Evolutionary conservation across 2,329 filamentous ascomycete genomes (phyloP).

Genomic region (Botryotinia globosa): DNA sequence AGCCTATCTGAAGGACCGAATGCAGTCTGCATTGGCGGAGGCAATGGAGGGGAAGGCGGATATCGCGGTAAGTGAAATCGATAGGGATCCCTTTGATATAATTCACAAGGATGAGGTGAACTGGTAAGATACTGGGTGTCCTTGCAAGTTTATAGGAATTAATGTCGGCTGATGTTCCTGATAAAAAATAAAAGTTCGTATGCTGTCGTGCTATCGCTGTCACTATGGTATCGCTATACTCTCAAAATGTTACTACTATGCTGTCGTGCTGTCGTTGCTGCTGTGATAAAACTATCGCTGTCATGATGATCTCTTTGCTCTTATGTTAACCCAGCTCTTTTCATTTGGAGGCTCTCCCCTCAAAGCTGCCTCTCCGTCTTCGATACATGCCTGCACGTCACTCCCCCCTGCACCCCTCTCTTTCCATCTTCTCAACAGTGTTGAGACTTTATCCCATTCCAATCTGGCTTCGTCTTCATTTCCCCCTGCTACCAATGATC

Average conservation of each 20-base stretch:
- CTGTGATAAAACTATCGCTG: neutral
- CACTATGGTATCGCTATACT: neutral
- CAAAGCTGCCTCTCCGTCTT: conserved; percentile 38
- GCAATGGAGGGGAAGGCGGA: conserved; percentile 56
- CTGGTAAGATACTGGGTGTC: conserved; percentile 19
- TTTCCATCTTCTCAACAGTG: conserved; percentile 36
- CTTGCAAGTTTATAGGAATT: conserved; percentile 1
- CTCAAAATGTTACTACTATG: neutral
- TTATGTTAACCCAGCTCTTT: conserved; percentile 30
- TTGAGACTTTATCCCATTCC: conserved; percentile 38
- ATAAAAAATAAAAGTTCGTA: neutral
- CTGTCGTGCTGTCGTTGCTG: neutral
- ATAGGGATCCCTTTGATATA: conserved; percentile 86
- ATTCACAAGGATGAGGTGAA: conserved; percentile 40
- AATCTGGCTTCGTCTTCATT: conserved; percentile 59
- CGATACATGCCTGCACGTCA: conserved; percentile 38
- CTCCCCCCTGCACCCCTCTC: conserved; percentile 37
- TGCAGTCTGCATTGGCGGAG: conserved; percentile 63
- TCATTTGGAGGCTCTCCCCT: conserved; percentile 31
- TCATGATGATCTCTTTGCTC: conserved; percentile 27
- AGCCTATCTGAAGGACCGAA: conserved; percentile 69
- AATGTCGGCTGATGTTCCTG: neutral
- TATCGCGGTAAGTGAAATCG: conserved; percentile 73
- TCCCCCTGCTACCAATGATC: conserved; percentile 56
- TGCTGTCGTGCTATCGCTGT: neutral